phyloP scores from a whole-genome alignment of 495 filamentous ascomycete species.

The Aspergillus affinis region DNA sequence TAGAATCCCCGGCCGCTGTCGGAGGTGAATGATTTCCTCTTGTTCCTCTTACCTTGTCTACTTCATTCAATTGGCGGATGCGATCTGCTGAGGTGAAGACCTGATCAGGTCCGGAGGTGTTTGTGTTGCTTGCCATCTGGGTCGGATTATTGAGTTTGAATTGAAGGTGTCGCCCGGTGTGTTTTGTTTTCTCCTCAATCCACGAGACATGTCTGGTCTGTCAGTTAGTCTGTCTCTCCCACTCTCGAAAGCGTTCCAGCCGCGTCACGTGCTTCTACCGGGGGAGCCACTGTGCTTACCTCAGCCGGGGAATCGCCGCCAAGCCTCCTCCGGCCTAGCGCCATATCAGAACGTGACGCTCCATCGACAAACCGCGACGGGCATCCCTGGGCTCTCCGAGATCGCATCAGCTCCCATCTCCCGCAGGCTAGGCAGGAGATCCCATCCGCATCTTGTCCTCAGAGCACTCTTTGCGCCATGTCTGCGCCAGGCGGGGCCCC shows the following conservation, averaged over 20 bases:
- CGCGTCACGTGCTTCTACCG: constrained; percentile 24
- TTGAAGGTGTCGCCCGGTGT: neutral
- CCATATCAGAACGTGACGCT: constrained; percentile 20
- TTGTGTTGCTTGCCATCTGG: constrained; percentile 23
- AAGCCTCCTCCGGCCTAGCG: constrained; percentile 13
- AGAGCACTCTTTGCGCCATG: constrained; percentile 26
- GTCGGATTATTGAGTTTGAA: neutral
- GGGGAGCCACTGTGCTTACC: constrained; percentile 10
- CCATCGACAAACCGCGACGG: constrained; percentile 3
- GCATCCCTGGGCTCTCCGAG: neutral
- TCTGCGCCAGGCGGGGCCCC: constrained; percentile 50
- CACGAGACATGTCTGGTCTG: neutral
- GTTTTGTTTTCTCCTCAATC: neutral
- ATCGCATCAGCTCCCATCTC: constrained; percentile 2
- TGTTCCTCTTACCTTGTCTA: constrained; percentile 60
- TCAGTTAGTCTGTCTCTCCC: too few relatives aligned
- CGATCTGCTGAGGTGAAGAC: constrained; percentile 65
- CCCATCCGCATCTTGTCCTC: neutral
- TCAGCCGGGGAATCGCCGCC: constrained; percentile 21
- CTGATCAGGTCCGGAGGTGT: constrained; percentile 15
- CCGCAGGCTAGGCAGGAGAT: constrained; percentile 5
- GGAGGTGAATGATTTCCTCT: too few relatives aligned
- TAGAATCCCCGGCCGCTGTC: neutral
- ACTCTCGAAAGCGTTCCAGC: neutral
- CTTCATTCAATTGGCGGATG: constrained; percentile 73